A percentile compares a stretch with the other conserved stretches of the same genome.
These are phyloP conservation scores for Durotheca rogersii DNA, from an alignment of 495 filamentous ascomycete genomes.

Conservation along the genomic window DNA sequence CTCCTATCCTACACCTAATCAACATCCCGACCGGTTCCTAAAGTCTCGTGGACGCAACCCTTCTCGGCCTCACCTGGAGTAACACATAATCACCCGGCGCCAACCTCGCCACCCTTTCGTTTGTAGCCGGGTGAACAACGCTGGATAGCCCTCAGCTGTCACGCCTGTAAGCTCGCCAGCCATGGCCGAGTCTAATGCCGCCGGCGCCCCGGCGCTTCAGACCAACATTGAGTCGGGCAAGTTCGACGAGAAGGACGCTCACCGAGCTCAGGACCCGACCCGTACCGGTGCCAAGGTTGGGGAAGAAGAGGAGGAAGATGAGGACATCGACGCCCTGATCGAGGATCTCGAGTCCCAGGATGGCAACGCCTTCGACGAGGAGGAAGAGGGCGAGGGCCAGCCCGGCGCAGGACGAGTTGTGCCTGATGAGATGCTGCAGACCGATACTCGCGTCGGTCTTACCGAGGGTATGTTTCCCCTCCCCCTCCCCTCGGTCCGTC, in stretches of 20 bases:
- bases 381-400: constrained; percentile 50
- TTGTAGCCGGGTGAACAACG: constrained; percentile 15
- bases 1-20: constrained; percentile 17
- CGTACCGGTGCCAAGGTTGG: constrained; percentile 38
- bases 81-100: constrained; percentile 19
- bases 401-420: constrained; percentile 55
- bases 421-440: constrained; percentile 68
- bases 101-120: constrained; percentile 10
- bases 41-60: constrained; percentile 25
- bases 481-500: too few relatives aligned
- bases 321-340: constrained; percentile 79
- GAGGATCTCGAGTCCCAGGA: constrained; percentile 79
- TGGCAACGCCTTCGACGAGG: constrained; percentile 60
- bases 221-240: constrained; percentile 57
- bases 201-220: constrained; percentile 51
- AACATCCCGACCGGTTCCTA: constrained; percentile 30
- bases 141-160: constrained; percentile 26
- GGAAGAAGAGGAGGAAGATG: constrained; percentile 65
- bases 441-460: constrained; percentile 68
- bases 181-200: constrained; percentile 51
- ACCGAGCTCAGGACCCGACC: constrained; percentile 27
- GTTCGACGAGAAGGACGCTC: constrained; percentile 57
- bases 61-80: constrained; percentile 32
- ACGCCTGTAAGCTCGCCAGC: constrained; percentile 30
- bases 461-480: constrained; percentile 49